Evolutionary conservation across 1,284 basidiomycete species (phyloP).

Genomic region (Sporisorium reilianum): DNA sequence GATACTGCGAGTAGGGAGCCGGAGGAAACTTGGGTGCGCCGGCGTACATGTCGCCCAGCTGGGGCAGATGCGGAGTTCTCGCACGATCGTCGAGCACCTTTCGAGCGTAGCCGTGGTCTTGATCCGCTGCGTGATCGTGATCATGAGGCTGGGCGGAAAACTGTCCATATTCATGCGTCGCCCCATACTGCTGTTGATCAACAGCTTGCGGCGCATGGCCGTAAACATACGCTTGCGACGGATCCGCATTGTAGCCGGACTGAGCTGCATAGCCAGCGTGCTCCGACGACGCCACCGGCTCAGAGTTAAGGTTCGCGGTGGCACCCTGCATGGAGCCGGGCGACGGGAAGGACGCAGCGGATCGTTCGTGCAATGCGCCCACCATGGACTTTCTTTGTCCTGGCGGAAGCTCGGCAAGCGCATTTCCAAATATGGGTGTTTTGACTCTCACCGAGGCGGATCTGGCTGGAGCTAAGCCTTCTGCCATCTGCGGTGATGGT

Average conservation of each 20-base stretch:
- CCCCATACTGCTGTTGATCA: constrained; percentile 1
- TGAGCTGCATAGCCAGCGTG: constrained; percentile 7
- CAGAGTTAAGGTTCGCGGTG: constrained; percentile 11
- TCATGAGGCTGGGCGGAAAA: neutral
- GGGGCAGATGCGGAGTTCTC: constrained; percentile 15
- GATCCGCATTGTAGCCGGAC: neutral
- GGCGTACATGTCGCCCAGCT: constrained; percentile 25
- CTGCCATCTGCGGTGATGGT: neutral
- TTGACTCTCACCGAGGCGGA: constrained; percentile 33
- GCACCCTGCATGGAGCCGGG: constrained; percentile 7
- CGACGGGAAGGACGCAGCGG: constrained; percentile 1
- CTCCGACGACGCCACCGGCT: neutral
- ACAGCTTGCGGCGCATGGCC: neutral
- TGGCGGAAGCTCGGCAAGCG: constrained; percentile 24
- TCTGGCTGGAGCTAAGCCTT: constrained; percentile 11
- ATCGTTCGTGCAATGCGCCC: constrained; percentile 13
- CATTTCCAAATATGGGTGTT: constrained; percentile 36
- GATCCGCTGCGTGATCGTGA: neutral
- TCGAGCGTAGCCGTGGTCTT: constrained; percentile 3
- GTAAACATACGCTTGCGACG: constrained; percentile 1
- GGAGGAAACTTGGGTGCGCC: constrained; percentile 34
- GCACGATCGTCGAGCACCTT: constrained; percentile 7
- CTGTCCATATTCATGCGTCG: neutral
- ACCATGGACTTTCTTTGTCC: constrained; percentile 21
- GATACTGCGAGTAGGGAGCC: constrained; percentile 22